Percentiles rank a stretch among this genome's conserved stretches.
Conservation (phyloP, 345 rosid species). For the Lepidium aucheri region DNA sequence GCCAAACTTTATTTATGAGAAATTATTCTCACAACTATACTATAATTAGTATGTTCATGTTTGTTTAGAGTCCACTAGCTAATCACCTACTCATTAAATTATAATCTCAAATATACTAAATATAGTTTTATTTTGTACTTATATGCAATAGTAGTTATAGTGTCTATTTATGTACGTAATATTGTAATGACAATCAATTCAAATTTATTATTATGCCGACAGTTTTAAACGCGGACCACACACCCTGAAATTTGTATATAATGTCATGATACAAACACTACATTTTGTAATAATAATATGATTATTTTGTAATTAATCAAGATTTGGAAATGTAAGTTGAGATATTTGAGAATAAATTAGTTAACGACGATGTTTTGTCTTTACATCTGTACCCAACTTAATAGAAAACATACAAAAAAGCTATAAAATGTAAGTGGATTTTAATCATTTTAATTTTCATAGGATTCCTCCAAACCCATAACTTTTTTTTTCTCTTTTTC, state of each 20-base stretch:
- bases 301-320: neutral
- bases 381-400: constrained; percentile 12
- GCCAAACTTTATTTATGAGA: constrained; percentile 7
- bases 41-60: constrained; percentile 7
- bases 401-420: neutral
- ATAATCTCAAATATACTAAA: too few species aligned
- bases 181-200: neutral
- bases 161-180: constrained; percentile 1
- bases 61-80: constrained; percentile 20
- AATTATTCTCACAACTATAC: constrained; percentile 1
- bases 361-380: neutral
- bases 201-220: constrained; percentile 11
- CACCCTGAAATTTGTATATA: neutral
- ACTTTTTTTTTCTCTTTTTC: constrained; percentile 1
- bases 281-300: neutral
- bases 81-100: constrained; percentile 18
- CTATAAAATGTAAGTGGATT: neutral
- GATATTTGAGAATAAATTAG: neutral
- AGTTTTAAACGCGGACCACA: neutral
- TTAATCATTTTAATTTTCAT: constrained; percentile 11
- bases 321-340: neutral
- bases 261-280: neutral
- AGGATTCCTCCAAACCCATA: constrained; percentile 14
- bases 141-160: constrained; percentile 16
- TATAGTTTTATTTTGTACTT: constrained; percentile 2